Evolutionary conservation across 2,329 filamentous ascomycete genomes (phyloP).

Genomic region (Epichloe aotearoae): DNA sequence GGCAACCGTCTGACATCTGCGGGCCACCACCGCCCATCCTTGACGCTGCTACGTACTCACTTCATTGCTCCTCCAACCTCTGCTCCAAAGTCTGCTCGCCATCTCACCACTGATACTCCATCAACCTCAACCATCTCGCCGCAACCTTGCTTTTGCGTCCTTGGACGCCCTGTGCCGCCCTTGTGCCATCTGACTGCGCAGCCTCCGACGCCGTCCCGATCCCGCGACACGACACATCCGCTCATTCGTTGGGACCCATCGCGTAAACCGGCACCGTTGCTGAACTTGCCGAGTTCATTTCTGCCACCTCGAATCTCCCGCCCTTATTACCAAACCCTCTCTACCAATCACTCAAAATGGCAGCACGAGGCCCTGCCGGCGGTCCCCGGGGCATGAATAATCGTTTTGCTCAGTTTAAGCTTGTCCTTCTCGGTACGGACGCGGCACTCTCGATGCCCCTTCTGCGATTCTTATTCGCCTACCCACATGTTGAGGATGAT

Average conservation of each 20-base stretch:
- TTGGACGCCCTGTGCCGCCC: not conserved
- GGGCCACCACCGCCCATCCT: not conserved
- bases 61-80: not conserved
- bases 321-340: not conserved
- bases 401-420: constrained; percentile 97
- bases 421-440: constrained; percentile 82
- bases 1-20: not conserved
- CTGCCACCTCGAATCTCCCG: not conserved
- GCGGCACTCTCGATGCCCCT: not conserved
- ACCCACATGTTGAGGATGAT: not conserved
- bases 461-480: not conserved
- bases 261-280: not conserved
- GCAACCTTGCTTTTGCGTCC: not conserved
- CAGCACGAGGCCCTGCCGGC: constrained; percentile 59
- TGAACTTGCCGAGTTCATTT: not conserved
- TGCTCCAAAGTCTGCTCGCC: not conserved
- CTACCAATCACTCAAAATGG: constrained; percentile 44
- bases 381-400: constrained; percentile 54
- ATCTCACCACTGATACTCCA: not conserved
- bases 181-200: not conserved
- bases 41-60: not conserved
- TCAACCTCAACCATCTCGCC: constrained; percentile 1
- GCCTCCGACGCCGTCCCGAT: not conserved
- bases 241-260: not conserved
- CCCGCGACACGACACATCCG: not conserved